Evolutionary conservation across 202 grass and related monocot genomes (phyloP), one percentile per base, ranked within the genome.

Genomic region (Schoenoplectus tabernaemontani): DNA sequence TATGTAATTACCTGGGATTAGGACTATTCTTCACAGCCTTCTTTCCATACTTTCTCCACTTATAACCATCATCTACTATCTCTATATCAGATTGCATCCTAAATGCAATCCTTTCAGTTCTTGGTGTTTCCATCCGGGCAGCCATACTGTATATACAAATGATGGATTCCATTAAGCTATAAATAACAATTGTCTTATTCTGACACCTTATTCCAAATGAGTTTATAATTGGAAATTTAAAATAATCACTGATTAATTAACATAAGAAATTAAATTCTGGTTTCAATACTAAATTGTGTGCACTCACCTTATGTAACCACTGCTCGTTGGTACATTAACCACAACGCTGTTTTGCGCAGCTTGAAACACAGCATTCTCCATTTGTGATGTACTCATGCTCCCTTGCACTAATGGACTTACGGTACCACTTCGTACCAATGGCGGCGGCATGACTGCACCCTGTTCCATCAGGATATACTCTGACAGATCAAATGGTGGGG

Each of bases 31-130:
- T 97, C 26, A 97, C 93, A 3, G 91, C 87, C 30, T 97, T 97
- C 79, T 97, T 97, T 12, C 93, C 93, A 10, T 97, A 97, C 64
- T 97, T 97, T 79, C 93, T 85, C 93, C 93, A 97, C 66, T 97
- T 97, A 78, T 91, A 97, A 2, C 93, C 93, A 42, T 97, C 93
- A 34, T 97, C 91, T 70, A 97, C 26, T 23, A 97, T 90, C 79
- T 97, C 93, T 51, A 91, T 82, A 69, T 93, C 83, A 0, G 93
- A 97, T 39, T 80, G 82, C 64, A 88, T 97, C 72, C 93, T 82
- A 77, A 97, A 97, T 59, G 91, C 93, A 48, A 97, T 91, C 84
- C 91, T 90, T 7, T 88, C 81, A 2, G 32, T 79, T 84, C 68
- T 78, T 50, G 48, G 63, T 69, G 59, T 78, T 71, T 64, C 85